Conservation (phyloP, 129 eudicot species). For the Saussurea involucrata region DNA sequence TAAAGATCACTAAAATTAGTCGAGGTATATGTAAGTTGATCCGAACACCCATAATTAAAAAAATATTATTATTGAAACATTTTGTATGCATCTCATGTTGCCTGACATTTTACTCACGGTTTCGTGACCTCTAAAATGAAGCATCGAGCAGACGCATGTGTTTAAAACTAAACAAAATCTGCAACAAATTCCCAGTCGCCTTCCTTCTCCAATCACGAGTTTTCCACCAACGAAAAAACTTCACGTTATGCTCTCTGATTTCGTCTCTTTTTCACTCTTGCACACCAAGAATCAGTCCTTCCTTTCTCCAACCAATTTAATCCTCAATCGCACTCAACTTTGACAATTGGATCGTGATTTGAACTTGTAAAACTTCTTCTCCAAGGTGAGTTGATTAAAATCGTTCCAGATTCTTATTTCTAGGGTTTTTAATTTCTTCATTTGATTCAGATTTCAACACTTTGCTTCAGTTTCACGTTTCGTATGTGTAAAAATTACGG, state of each 20-base stretch:
- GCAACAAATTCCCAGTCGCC: background rate
- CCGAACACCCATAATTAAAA: too few species aligned
- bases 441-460: slow-evolving; percentile 12
- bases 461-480: slow-evolving; percentile 31
- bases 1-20: too few species aligned
- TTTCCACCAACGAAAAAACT: slow-evolving; percentile 10
- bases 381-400: slow-evolving; percentile 4
- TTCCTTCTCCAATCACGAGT: slow-evolving; percentile 24
- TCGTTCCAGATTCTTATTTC: background rate
- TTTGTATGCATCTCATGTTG: background rate
- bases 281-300: background rate
- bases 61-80: background rate
- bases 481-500: slow-evolving; percentile 9
- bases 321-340: slow-evolving; percentile 13
- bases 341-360: slow-evolving; percentile 3
- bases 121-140: slow-evolving; percentile 3
- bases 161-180: background rate
- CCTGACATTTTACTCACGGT: background rate
- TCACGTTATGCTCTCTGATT: slow-evolving; percentile 25
- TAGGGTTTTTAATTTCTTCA: slow-evolving; percentile 23
- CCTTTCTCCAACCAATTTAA: background rate
- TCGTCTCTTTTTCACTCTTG: slow-evolving; percentile 13
- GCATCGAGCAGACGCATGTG: slow-evolving; percentile 9
- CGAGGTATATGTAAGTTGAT: too few species aligned
- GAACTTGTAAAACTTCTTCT: slow-evolving; percentile 8